Conservation (phyloP, 768 basidiomycete species). For the Erythrobasidium yunnanense region DNA sequence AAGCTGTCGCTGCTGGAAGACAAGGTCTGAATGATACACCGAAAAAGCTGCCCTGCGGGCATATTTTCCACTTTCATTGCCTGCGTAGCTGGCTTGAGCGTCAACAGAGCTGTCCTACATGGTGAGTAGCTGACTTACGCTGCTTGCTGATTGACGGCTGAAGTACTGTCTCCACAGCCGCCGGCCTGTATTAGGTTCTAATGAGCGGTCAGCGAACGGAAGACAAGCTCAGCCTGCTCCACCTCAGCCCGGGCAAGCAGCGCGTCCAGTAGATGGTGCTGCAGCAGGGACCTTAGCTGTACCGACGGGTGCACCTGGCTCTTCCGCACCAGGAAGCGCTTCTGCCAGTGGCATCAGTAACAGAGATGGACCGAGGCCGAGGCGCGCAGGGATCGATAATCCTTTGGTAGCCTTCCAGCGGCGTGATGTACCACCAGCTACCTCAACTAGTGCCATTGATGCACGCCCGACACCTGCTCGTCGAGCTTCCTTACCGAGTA, state of each 20-base stretch:
- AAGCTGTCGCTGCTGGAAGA: slow-evolving; percentile 17
- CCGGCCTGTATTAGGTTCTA: too few species aligned
- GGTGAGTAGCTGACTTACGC: slow-evolving; percentile 60
- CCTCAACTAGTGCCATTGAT: background rate
- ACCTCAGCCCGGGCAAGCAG: background rate
- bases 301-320: background rate
- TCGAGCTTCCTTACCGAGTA: background rate
- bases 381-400: slow-evolving; percentile 28
- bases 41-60: slow-evolving; percentile 91
- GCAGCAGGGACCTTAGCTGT: background rate
- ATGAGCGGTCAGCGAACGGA: too few species aligned
- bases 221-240: background rate
- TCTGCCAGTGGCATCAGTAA: slow-evolving; percentile 40
- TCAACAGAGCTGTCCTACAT: slow-evolving; percentile 97
- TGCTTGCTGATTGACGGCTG: too few species aligned
- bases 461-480: background rate
- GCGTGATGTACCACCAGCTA: background rate
- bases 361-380: slow-evolving; percentile 31
- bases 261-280: background rate
- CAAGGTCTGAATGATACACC: slow-evolving; percentile 64
- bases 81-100: slow-evolving; percentile 93
- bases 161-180: too few species aligned
- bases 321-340: slow-evolving; percentile 36
- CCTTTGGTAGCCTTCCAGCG: slow-evolving; percentile 17
- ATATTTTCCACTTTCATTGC: slow-evolving; percentile 97